phyloP scores from a whole-genome alignment of 495 filamentous ascomycete species.

The Lophium mytilinum region DNA sequence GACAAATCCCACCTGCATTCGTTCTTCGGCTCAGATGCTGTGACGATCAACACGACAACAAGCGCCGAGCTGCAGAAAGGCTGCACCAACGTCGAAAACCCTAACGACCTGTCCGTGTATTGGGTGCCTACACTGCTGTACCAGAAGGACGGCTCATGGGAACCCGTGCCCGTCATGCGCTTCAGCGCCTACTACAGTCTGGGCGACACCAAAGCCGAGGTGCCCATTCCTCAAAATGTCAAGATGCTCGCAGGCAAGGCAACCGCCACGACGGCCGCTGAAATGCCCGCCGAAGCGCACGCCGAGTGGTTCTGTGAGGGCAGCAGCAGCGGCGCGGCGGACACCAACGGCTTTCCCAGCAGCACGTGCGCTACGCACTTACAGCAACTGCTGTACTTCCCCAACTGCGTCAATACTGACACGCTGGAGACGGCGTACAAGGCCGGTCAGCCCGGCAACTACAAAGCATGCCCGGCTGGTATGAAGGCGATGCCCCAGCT shows the following conservation, averaged over 20 bases:
- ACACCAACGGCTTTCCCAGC: constrained; percentile 24
- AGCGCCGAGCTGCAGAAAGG: constrained; percentile 25
- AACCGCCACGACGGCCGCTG: constrained; percentile 11
- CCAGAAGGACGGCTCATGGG: constrained; percentile 10
- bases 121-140: constrained; percentile 29
- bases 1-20: constrained; percentile 26
- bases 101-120: constrained; percentile 30
- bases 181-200: constrained; percentile 26
- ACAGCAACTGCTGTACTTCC: constrained; percentile 41
- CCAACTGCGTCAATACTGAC: constrained; percentile 27
- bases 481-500: constrained; percentile 28
- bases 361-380: constrained; percentile 47
- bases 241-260: constrained; percentile 23
- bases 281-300: constrained; percentile 6
- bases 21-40: constrained; percentile 30
- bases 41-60: constrained; percentile 25
- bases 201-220: constrained; percentile 15
- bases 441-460: constrained; percentile 5
- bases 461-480: constrained; percentile 21
- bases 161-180: constrained; percentile 17
- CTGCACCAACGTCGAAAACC: constrained; percentile 28
- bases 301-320: constrained; percentile 27
- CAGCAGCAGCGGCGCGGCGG: not conserved
- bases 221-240: constrained; percentile 26
- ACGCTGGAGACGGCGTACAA: constrained; percentile 24